phyloP scores from a whole-genome alignment of 495 filamentous ascomycete genomes.

The Penicillium turbatum region DNA sequence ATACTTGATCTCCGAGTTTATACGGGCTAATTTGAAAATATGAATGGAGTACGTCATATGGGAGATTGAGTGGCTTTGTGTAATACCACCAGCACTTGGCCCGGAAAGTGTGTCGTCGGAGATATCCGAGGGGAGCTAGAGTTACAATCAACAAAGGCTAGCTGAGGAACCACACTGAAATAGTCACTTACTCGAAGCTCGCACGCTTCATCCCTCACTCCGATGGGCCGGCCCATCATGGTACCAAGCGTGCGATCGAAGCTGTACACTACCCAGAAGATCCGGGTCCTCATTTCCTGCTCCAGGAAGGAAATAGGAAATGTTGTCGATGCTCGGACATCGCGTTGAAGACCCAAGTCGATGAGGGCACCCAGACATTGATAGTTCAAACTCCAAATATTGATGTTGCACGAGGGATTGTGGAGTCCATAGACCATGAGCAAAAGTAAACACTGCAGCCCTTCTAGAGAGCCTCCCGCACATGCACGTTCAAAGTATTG shows the following conservation, averaged over 20 bases:
- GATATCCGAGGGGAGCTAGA: slow-evolving; percentile 31
- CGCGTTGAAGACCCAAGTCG: slow-evolving; percentile 44
- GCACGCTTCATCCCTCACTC: slow-evolving; percentile 47
- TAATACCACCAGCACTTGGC: not conserved
- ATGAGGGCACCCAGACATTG: slow-evolving; percentile 44
- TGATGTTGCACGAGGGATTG: slow-evolving; percentile 42
- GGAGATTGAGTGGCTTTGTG: slow-evolving; percentile 14
- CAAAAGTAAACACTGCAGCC: slow-evolving; percentile 40
- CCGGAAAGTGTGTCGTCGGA: slow-evolving; percentile 27
- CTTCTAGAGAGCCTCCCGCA: slow-evolving; percentile 35
- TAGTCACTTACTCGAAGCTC: slow-evolving; percentile 37
- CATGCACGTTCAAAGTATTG: slow-evolving; percentile 35
- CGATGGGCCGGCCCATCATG: slow-evolving; percentile 48
- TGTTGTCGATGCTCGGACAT: slow-evolving; percentile 30
- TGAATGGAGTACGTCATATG: slow-evolving; percentile 43
- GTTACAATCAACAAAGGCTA: not conserved
- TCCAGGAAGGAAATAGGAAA: slow-evolving; percentile 37
- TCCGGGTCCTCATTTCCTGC: slow-evolving; percentile 46
- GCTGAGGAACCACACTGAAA: not conserved
- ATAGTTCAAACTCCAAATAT: slow-evolving; percentile 48
- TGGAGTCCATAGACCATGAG: slow-evolving; percentile 46
- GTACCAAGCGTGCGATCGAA: slow-evolving; percentile 45
- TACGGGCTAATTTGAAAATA: slow-evolving; percentile 37
- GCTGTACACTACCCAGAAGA: slow-evolving; percentile 47
- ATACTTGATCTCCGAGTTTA: slow-evolving; percentile 50